Conservation (phyloP, 108 stramenopile genomes). For the Nitzschia putrida region DNA sequence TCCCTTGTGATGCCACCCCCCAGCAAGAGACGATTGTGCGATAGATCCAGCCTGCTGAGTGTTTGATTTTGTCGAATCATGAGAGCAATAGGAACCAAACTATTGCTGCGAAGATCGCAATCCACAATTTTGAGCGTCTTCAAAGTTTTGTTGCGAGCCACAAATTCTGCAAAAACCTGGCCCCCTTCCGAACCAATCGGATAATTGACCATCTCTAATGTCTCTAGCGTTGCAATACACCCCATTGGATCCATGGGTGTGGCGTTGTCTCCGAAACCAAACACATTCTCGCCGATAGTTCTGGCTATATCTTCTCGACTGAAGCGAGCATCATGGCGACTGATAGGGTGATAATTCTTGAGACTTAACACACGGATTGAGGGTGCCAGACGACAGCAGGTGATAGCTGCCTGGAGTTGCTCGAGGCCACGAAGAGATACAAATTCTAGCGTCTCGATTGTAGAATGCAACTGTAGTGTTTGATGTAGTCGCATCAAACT, state of each 20-base stretch:
- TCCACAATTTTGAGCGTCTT: conserved; percentile 13
- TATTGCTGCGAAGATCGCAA: conserved; percentile 24
- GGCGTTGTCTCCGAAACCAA: not conserved
- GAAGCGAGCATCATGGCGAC: not conserved
- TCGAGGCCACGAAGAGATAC: not conserved
- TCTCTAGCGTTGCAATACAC: not conserved
- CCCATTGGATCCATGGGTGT: not conserved
- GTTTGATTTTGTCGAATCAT: conserved; percentile 6
- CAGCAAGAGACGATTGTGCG: conserved; percentile 9
- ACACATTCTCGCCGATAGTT: conserved; percentile 11
- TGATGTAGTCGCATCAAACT: conserved; percentile 6
- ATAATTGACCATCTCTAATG: conserved; percentile 9
- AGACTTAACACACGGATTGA: conserved; percentile 9
- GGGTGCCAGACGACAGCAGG: conserved; percentile 10
- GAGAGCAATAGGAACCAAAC: conserved; percentile 6
- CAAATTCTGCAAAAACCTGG: conserved; percentile 4
- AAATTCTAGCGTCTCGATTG: conserved; percentile 20
- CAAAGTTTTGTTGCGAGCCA: conserved; percentile 6
- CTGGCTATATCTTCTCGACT: not conserved
- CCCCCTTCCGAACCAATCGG: conserved; percentile 18
- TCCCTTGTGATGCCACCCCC: conserved; percentile 15
- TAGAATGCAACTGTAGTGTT: conserved; percentile 1
- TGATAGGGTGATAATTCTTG: conserved; percentile 7
- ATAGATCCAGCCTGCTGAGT: conserved; percentile 17
- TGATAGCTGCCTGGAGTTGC: conserved; percentile 7